Base-by-base conservation (phyloP, 2,329 filamentous ascomycete species). In the Aspergillus bombycis region DNA sequence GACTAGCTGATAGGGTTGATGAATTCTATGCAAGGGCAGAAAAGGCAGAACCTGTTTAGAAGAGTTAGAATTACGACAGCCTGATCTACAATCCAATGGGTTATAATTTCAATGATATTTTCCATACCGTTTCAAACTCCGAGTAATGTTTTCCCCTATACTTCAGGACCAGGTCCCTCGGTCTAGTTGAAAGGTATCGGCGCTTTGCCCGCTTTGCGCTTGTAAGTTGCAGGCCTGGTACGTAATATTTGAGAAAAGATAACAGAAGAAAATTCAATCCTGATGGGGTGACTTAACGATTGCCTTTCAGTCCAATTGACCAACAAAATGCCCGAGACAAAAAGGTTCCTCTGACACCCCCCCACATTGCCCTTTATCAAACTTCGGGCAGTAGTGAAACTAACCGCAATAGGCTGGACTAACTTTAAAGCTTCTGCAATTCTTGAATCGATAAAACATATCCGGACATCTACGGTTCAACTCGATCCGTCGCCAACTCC, bases 1-100 rank as follows among this genome's bases (percentile, higher is more conserved):
- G 72, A 74, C 71, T 70, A 67, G 70, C 68, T 67, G 69, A 67
- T 71, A 65, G 61, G 62, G 70, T 68, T 70, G 65, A 71, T 68
- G 68, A 69, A 65, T 68, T 65, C 60, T 63, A 66, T 61, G 61
- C 62, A 60, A 62, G 32, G 32, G 36, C 52, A 43, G 50, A 61
- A 55, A 54, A 54, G 55, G 53, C 43, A 30, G 32, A 28, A 50
- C 10, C 26, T 55, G 53, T 61, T 36, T 57, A 48, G 52, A 50
- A 57, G 46, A 55, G 34, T 52, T 46, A 41, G 41, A 46, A 30
- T 60, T 32, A 55, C 41, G 38, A 56, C 23, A 54, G 36, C 38
- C 43, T 32, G 50, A 43, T 38, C 30, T 46, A 41, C 52, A 46
- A 50, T 50, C 45, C 45, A 46, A 46, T 34, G 41, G 30, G 21